Evolutionary conservation across 495 filamentous ascomycete genomes (phyloP), one percentile per base, ranked within the genome.

Genomic region (Hyaloscypha hepaticicola): DNA sequence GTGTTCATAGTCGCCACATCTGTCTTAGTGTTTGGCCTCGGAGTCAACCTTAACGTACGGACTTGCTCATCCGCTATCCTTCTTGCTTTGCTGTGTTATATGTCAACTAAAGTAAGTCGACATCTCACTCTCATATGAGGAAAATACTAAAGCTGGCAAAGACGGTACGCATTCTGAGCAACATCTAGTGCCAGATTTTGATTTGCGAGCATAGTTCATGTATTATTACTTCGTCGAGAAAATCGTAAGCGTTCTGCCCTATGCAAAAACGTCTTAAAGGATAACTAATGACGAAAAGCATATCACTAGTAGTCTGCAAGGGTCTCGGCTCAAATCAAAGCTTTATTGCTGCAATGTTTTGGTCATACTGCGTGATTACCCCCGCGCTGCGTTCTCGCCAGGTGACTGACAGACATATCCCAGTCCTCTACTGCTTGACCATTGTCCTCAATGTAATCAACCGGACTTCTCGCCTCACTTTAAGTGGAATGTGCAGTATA

Each of bases 171-270:
- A 25, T 11, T 21, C 25, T 27, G 16, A 25, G 16, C 24, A 6
- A 53, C 4, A 45, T 45, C 38, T 45, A 9, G 4, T 45, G 38
- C 38, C 38, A 19, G 21, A 53, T 53, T 5, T 11, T 53, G 5
- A 53, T 53, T 53, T 8, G 3, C 9, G 7, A 53, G 25, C 50
- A 53, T 53, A 53, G 50, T 27, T 83, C 33, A 82, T 83, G 24
- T 85, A 85, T 70, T 64, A 77, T 48, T 83, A 82, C 63, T 69
- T 83, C 27, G 79, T 81, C 1, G 82, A 83, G 69, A 83, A 82
- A 70, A 78, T 78, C 31, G 82, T 83, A 73, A 61, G 80, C 61
- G n/a, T 1, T 24, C 12, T 2, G 16, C 0, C 33, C 31, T 60
- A 28, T 28, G 16, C n/a, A 2, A 19, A 8, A 19, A 26, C 11